phyloP scores from a whole-genome alignment of 2,329 filamentous ascomycete genomes.

The Fusarium albosuccineum region DNA sequence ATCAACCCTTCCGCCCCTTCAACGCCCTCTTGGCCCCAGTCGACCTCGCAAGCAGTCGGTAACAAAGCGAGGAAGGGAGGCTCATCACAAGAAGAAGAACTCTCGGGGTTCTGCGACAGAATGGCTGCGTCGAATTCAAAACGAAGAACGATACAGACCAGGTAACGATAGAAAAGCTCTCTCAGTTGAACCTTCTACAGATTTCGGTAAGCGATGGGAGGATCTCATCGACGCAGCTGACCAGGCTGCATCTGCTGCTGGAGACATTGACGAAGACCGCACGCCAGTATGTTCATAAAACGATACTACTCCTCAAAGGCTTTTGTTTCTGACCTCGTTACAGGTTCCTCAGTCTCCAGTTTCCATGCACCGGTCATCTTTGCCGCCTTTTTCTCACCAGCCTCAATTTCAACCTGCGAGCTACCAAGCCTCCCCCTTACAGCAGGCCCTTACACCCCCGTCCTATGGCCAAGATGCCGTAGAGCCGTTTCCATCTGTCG shows the following conservation, averaged over 20 bases:
- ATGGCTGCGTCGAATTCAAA: conserved; percentile 71
- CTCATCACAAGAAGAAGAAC: conserved; percentile 83
- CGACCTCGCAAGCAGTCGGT: conserved; percentile 89
- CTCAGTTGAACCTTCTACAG: conserved; percentile 85
- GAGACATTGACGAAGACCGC: conserved; percentile 90
- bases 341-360: conserved; percentile 76
- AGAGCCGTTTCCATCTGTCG: conserved; percentile 91
- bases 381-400: conserved; percentile 70
- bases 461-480: conserved; percentile 74
- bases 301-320: not conserved
- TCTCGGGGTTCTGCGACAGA: conserved; percentile 78
- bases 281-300: conserved; percentile 73
- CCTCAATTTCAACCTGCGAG: conserved; percentile 72
- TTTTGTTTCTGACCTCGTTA: conserved; percentile 39
- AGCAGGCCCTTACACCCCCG: conserved; percentile 90
- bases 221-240: conserved; percentile 91
- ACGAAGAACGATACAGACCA: conserved; percentile 74
- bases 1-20: conserved; percentile 87
- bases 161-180: conserved; percentile 83
- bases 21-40: conserved; percentile 77
- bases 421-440: conserved; percentile 90
- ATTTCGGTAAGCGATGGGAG: conserved; percentile 93
- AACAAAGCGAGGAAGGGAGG: conserved; percentile 80
- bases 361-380: conserved; percentile 71
- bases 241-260: conserved; percentile 82